phyloP scores from a whole-genome alignment of 352 stramenopile genomes.

The Globisporangium iwayamae region DNA sequence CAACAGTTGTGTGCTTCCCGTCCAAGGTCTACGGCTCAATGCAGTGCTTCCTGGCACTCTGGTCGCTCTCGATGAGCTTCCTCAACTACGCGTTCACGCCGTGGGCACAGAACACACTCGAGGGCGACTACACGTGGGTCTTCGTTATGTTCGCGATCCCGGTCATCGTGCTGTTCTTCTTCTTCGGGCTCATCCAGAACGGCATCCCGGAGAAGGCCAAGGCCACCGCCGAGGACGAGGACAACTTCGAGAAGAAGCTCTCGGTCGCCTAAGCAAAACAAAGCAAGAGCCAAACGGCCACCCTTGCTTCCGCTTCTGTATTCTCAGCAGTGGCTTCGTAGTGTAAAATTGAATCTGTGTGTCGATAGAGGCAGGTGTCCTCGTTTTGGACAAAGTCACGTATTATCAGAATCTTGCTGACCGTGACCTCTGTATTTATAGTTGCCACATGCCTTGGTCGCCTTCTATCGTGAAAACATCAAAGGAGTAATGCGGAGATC shows the following conservation, averaged over 20 bases:
- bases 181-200: slow-evolving; percentile 23
- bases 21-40: slow-evolving; percentile 34
- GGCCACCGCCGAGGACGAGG: slow-evolving; percentile 1
- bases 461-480: not conserved
- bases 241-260: slow-evolving; percentile 15
- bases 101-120: slow-evolving; percentile 30
- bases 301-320: not conserved
- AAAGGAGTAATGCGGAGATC: not conserved
- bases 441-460: not conserved
- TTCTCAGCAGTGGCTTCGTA: not conserved
- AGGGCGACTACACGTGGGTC: slow-evolving; percentile 28
- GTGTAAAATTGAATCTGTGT: slow-evolving; percentile 2
- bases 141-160: slow-evolving; percentile 33
- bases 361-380: not conserved
- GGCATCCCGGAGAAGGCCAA: slow-evolving; percentile 4
- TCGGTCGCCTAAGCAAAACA: slow-evolving; percentile 10
- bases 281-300: not conserved
- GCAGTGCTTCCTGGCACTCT: slow-evolving; percentile 29
- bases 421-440: not conserved
- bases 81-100: slow-evolving; percentile 39
- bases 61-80: slow-evolving; percentile 29
- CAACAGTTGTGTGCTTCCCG: slow-evolving; percentile 32
- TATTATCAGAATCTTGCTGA: too few species aligned
- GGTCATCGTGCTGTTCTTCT: slow-evolving; percentile 25
- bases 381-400: not conserved